These are phyloP conservation scores for Metschnikowia lochheadii DNA, from an alignment of 805 yeast genomes.

Conservation along the genomic window DNA sequence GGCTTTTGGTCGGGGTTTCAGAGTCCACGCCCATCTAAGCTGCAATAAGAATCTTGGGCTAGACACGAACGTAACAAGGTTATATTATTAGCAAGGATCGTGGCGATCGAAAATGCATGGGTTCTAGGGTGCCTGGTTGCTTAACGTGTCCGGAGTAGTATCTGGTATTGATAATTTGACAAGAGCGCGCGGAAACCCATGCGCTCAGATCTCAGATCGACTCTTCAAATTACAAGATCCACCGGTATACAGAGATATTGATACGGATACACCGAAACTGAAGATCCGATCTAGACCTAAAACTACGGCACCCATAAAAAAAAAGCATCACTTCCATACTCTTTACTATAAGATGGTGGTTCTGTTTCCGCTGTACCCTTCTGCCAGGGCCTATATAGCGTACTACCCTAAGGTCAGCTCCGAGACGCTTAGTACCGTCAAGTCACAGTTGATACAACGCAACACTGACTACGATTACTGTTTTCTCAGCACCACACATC, in stretches of 20 bases:
- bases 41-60: too few relatives aligned
- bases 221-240: not conserved
- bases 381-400: slow-evolving; percentile 33
- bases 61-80: not conserved
- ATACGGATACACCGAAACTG: not conserved
- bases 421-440: slow-evolving; percentile 36
- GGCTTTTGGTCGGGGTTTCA: not conserved
- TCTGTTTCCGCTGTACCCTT: slow-evolving; percentile 47
- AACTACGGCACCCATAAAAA: too few relatives aligned
- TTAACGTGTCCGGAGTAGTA: not conserved
- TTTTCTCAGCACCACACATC: slow-evolving; percentile 55
- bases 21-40: not conserved
- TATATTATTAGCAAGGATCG: not conserved
- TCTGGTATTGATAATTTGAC: not conserved
- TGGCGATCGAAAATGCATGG: not conserved
- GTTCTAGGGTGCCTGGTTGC: not conserved
- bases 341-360: not conserved
- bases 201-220: too few relatives aligned
- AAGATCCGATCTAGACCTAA: too few relatives aligned
- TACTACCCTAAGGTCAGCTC: slow-evolving; percentile 46
- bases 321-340: too few relatives aligned
- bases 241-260: not conserved
- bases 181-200: not conserved
- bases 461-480: slow-evolving; percentile 55
- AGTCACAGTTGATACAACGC: slow-evolving; percentile 40